Percentiles rank a stretch among this genome's conserved stretches.
These are phyloP conservation scores for Alopecurus myosuroides DNA, from an alignment of 176 grass and related monocot species.

Conservation along the genomic window DNA sequence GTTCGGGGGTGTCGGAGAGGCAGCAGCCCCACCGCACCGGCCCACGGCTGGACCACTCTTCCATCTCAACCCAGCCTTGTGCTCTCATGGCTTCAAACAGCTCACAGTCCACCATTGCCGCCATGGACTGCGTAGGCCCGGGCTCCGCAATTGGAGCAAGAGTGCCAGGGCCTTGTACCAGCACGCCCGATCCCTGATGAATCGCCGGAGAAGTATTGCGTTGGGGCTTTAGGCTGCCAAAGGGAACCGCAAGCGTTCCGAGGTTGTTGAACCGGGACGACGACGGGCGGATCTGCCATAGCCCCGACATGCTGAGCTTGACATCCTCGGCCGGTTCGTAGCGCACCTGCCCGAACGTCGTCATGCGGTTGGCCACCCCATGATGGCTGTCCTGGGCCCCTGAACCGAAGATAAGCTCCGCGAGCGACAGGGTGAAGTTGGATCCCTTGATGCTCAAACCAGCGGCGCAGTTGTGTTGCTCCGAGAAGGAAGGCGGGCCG, in stretches of 20 bases:
- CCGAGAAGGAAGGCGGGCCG: conserved; percentile 43
- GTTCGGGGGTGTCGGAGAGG: conserved; percentile 52
- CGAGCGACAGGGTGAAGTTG: conserved; percentile 46
- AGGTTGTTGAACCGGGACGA: conserved; percentile 33
- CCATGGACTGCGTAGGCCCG: neutral
- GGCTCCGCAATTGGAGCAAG: neutral
- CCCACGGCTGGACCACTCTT: conserved; percentile 25
- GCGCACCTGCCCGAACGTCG: conserved; percentile 54
- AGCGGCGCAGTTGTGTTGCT: conserved; percentile 44
- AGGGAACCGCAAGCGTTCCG: conserved; percentile 23
- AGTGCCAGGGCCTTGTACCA: neutral
- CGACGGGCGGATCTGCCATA: conserved; percentile 39
- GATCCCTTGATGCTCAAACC: conserved; percentile 51
- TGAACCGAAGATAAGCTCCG: conserved; percentile 48
- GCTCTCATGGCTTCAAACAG: conserved; percentile 54
- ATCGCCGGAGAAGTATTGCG: neutral
- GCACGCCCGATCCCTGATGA: neutral
- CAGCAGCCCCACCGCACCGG: conserved; percentile 44
- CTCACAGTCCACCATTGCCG: conserved; percentile 44
- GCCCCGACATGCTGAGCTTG: conserved; percentile 63
- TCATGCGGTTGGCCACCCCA: conserved; percentile 17
- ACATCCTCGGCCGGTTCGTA: conserved; percentile 33
- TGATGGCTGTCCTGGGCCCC: neutral
- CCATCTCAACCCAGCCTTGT: conserved; percentile 67
- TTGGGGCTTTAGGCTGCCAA: conserved; percentile 23